phyloP scores from a whole-genome alignment of 371 early-diverging fungal species.

The Rhizopus delemar region DNA sequence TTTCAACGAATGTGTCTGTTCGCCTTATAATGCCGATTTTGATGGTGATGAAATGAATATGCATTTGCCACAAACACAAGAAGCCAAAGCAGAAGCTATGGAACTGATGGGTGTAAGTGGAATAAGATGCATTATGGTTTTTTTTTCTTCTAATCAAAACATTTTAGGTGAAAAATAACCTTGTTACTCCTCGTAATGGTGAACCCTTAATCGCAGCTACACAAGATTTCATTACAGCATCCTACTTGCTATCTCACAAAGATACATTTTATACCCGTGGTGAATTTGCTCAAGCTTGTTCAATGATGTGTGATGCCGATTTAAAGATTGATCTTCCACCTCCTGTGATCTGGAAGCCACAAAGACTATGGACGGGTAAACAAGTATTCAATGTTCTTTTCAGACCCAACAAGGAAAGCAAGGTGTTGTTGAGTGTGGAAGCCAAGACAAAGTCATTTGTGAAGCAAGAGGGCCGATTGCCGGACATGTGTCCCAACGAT shows the following conservation, averaged over 20 bases:
- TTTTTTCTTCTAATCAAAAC: no score
- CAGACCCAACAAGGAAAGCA: constrained; percentile 74
- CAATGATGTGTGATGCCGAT: constrained; percentile 82
- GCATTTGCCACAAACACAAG: constrained; percentile 99
- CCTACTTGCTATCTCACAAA: constrained; percentile 90
- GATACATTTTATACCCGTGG: constrained; percentile 96
- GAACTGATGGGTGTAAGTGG: constrained; percentile 90
- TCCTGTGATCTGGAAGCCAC: constrained; percentile 87
- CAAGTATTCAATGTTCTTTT: constrained; percentile 84
- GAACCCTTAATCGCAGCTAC: constrained; percentile 98
- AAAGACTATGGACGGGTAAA: constrained; percentile 67
- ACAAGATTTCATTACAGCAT: constrained; percentile 99
- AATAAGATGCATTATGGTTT: not conserved
- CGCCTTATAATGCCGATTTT: constrained; percentile 99
- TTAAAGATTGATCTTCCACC: constrained; percentile 88
- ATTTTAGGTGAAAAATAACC: constrained; percentile 80
- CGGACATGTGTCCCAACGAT: constrained; percentile 89
- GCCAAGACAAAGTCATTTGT: constrained; percentile 80
- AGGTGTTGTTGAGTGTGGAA: constrained; percentile 83
- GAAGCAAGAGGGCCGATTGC: constrained; percentile 58
- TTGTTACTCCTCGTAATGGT: constrained; percentile 94
- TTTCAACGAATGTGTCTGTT: constrained; percentile 99
- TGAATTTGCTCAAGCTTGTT: constrained; percentile 89
- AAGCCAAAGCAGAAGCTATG: constrained; percentile 97
- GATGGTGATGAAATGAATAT: constrained; percentile 99